phyloP scores from a whole-genome alignment of 225 moss, liverwort and hornwort genomes.

The Bryum argenteum region DNA sequence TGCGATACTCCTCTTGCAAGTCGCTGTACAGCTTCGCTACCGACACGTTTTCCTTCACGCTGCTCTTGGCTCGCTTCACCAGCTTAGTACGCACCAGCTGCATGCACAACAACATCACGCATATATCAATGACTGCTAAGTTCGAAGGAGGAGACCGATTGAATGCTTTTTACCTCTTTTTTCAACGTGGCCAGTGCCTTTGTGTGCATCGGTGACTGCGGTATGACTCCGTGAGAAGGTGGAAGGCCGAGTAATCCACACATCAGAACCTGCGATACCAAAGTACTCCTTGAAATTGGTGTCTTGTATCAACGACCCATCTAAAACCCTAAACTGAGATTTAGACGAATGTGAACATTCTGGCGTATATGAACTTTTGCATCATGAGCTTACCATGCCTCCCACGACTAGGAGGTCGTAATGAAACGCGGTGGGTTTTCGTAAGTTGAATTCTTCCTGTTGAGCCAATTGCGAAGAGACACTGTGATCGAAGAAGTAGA shows the following conservation, averaged over 20 bases:
- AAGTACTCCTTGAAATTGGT: background rate
- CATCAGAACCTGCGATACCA: constrained; percentile 54
- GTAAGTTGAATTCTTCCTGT: constrained; percentile 74
- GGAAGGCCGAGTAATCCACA: constrained; percentile 85
- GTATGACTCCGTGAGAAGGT: constrained; percentile 89
- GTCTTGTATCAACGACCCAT: background rate
- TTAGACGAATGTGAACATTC: no score
- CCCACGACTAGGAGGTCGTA: constrained; percentile 73
- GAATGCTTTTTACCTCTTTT: constrained; percentile 64
- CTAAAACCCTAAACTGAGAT: background rate
- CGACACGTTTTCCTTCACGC: constrained; percentile 49
- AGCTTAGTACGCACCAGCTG: constrained; percentile 69
- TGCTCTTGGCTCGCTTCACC: constrained; percentile 50
- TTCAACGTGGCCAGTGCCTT: constrained; percentile 72
- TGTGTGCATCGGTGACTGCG: constrained; percentile 87
- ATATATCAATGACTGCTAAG: no score
- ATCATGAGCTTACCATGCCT: constrained; percentile 49
- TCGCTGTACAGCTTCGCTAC: constrained; percentile 46
- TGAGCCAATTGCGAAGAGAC: constrained; percentile 83
- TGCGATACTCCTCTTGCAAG: constrained; percentile 54
- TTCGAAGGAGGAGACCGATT: no score
- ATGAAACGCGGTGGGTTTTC: constrained; percentile 72
- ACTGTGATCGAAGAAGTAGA: constrained; percentile 85
- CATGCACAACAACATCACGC: background rate
- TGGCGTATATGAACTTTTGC: no score